Percentiles rank a stretch among this genome's conserved stretches.
Evolutionary conservation across 164 flowering plant species (phyloP).

Genomic region (Cinnamomum chago): DNA sequence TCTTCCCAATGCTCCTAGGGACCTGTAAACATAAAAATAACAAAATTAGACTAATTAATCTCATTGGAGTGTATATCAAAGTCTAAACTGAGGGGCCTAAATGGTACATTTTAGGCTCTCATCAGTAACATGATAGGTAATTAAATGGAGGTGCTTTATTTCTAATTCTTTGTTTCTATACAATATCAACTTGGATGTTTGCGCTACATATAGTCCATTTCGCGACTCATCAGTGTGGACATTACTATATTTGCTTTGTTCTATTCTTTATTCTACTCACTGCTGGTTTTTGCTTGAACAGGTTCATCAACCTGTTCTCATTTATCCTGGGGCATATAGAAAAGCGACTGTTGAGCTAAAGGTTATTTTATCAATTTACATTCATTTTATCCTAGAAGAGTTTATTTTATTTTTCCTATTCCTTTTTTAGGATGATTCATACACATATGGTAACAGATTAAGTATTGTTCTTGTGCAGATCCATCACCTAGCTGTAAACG

Average conservation of each 20-base stretch:
- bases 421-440: background rate
- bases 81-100: too few relatives aligned
- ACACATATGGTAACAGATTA: background rate
- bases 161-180: too few relatives aligned
- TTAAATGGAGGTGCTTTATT: too few relatives aligned
- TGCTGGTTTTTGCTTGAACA: slow-evolving; percentile 19
- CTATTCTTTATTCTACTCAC: background rate
- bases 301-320: slow-evolving; percentile 78
- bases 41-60: too few relatives aligned
- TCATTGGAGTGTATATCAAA: too few relatives aligned
- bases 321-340: slow-evolving; percentile 92
- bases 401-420: background rate
- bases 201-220: too few relatives aligned
- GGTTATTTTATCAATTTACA: slow-evolving; percentile 31
- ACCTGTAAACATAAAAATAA: too few relatives aligned
- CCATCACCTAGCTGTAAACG: slow-evolving; percentile 89
- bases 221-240: too few relatives aligned
- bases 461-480: slow-evolving; percentile 41
- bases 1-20: too few relatives aligned
- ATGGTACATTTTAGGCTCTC: too few relatives aligned
- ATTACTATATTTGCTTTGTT: background rate
- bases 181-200: too few relatives aligned
- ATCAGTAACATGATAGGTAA: too few relatives aligned
- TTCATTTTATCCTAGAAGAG: background rate
- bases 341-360: slow-evolving; percentile 89